These are phyloP conservation scores for Neoscytalidium dimidiatum DNA, from an alignment of 2,329 filamentous ascomycete genomes.

Conservation along the genomic window DNA sequence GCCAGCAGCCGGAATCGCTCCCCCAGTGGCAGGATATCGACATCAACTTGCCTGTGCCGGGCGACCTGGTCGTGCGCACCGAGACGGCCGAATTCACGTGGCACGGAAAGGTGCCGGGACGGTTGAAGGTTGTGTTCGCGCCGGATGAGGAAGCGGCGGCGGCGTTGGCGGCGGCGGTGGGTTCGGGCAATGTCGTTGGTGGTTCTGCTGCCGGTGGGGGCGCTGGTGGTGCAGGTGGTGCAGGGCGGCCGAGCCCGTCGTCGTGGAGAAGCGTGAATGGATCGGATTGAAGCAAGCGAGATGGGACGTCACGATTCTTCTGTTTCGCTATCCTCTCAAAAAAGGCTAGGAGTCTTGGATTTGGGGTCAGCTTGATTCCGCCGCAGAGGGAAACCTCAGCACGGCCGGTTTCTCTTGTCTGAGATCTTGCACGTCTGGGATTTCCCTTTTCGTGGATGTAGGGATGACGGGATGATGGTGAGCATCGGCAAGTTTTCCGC, in stretches of 20 bases:
- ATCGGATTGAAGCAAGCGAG: neutral
- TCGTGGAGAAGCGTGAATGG: slow-evolving; percentile 10
- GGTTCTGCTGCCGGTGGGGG: neutral
- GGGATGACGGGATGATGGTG: no score
- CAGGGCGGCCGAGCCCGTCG: neutral
- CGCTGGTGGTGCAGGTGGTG: neutral
- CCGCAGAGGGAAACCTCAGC: no score
- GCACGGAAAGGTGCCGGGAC: slow-evolving; percentile 4
- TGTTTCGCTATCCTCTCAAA: neutral
- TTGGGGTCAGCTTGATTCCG: no score
- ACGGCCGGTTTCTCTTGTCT: no score
- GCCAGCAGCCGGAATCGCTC: neutral
- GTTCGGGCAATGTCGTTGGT: neutral
- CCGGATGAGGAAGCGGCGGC: neutral
- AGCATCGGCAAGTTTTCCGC: no score
- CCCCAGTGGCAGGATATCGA: slow-evolving; percentile 17
- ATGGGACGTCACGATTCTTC: neutral
- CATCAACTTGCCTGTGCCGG: slow-evolving; percentile 11
- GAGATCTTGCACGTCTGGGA: no score
- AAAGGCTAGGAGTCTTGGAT: no score
- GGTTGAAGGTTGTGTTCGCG: slow-evolving; percentile 12
- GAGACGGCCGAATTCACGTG: slow-evolving; percentile 15
- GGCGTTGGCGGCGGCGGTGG: neutral
- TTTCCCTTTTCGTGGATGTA: no score
- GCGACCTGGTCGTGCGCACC: slow-evolving; percentile 14